These are phyloP conservation scores for Diaporthe australafricana DNA, from an alignment of 2,329 filamentous ascomycete genomes.

Conservation along the genomic window DNA sequence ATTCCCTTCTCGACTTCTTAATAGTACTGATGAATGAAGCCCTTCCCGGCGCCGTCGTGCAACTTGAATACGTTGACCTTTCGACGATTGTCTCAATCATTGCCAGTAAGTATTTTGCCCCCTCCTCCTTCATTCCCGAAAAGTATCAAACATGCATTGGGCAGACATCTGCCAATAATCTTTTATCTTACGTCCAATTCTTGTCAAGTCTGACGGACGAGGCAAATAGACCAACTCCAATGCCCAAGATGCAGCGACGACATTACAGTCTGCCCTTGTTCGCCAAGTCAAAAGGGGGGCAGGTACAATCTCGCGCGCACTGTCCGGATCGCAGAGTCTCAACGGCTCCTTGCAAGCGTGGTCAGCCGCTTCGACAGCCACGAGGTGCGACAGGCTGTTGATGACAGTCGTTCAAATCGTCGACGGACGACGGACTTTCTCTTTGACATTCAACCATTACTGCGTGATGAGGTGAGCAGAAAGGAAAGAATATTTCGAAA, in stretches of 20 bases:
- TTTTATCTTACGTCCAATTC: not conserved
- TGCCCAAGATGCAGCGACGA: not conserved
- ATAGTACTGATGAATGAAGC: no score
- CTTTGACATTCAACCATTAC: not conserved
- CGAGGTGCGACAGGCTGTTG: not conserved
- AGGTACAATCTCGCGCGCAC: conserved; percentile 12
- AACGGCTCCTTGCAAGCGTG: not conserved
- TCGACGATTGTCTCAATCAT: no score
- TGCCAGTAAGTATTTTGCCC: no score
- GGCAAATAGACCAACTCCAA: not conserved
- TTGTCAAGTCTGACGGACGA: not conserved
- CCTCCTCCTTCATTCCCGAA: no score
- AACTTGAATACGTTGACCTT: no score
- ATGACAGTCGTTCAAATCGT: not conserved
- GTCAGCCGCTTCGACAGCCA: not conserved
- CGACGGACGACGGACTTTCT: not conserved
- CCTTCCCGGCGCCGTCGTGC: no score
- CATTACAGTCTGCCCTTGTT: not conserved
- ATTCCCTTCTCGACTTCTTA: no score
- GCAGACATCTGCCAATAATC: not conserved
- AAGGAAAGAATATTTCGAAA: not conserved
- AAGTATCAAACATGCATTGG: not conserved
- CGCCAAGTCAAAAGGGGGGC: not conserved
- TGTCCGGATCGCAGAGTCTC: not conserved
- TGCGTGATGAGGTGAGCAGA: not conserved